Evolutionary conservation across 176 grass and related monocot genomes (phyloP), one percentile per base, ranked within the genome.

Genomic region (Triticum dicoccoides): DNA sequence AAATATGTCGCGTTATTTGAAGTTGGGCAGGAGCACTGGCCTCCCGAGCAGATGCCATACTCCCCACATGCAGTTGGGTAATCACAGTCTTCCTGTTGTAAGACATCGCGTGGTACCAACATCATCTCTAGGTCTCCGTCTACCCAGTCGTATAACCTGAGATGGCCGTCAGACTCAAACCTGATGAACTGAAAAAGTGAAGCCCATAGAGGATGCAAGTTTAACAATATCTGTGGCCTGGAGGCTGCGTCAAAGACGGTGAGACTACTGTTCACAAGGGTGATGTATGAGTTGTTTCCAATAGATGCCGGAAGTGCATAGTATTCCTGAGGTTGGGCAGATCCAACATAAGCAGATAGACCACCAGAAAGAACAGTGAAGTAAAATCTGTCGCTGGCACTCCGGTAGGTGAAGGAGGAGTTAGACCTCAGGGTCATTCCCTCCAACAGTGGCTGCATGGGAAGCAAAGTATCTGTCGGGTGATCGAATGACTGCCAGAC

Each of bases 401-500:
- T 41, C 35, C 4, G 8, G 71, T 85, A 11, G 23, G 0, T 4
- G 5, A 68, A 25, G 25, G 25, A 3, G 12, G 35, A 23, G 20
- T 71, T 90, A 0, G 91, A 84, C 2, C 18, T 88, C n/a, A 89
- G 21, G 8, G 4, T 76, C 86, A 86, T 88, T 3, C 86, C 86
- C 13, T 88, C 69, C 5, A 5, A 8, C 0, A 87, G 8, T 5
- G 8, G 11, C 65, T 94, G 90, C 2, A 72, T 67, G 0, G 86
- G 42, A 8, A 92, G n/a, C 69, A 94, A 37, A 13, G 27, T 49
- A 58, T 92, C 87, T 9, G 78, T 59, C 0, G 85, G 92, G 11
- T 94, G 78, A 13, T 87, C 65, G 37, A 91, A 89, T 0, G 89
- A 92, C 20, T 90, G 87, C 92, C 92, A 92, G 10, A 88, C 72